phyloP scores from a whole-genome alignment of 768 basidiomycete genomes.

The Coprinopsis marcescibilis region DNA sequence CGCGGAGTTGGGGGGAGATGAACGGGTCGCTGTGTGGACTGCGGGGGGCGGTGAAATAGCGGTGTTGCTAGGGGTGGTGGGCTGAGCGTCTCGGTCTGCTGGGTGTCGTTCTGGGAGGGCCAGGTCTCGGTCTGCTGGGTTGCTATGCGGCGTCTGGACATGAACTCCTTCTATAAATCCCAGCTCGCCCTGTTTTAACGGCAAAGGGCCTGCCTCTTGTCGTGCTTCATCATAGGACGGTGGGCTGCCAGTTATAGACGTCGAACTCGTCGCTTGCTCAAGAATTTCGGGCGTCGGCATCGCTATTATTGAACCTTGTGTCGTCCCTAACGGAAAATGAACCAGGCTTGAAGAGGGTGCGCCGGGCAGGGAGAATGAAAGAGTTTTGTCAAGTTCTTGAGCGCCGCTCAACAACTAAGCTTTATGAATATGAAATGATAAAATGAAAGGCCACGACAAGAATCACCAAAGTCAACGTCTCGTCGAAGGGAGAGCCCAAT shows the following conservation, averaged over 20 bases:
- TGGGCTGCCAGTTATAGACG: neutral
- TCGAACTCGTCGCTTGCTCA: neutral
- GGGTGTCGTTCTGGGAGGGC: slow-evolving; percentile 45
- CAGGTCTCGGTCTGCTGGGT: slow-evolving; percentile 34
- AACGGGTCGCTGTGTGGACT: too few species aligned
- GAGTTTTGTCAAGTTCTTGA: slow-evolving; percentile 11
- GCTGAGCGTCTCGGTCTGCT: slow-evolving; percentile 28
- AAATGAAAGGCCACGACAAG: neutral
- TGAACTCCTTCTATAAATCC: slow-evolving; percentile 47
- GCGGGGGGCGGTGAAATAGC: too few species aligned
- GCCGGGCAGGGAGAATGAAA: slow-evolving; percentile 34
- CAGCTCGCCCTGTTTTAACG: slow-evolving; percentile 60
- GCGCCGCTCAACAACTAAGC: slow-evolving; percentile 9
- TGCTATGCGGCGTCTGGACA: slow-evolving; percentile 17
- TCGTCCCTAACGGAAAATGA: neutral
- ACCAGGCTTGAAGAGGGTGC: slow-evolving; percentile 26
- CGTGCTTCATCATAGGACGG: slow-evolving; percentile 23
- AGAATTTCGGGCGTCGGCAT: neutral
- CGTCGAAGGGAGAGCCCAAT: neutral
- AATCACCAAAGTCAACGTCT: neutral
- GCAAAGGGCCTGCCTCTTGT: slow-evolving; percentile 57
- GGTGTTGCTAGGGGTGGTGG: slow-evolving; percentile 2
- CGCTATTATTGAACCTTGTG: neutral
- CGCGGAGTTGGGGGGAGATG: neutral
- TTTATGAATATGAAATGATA: neutral